Base-by-base conservation (phyloP, 1,139 yeast species). In the Yamadazyma sp. region DNA sequence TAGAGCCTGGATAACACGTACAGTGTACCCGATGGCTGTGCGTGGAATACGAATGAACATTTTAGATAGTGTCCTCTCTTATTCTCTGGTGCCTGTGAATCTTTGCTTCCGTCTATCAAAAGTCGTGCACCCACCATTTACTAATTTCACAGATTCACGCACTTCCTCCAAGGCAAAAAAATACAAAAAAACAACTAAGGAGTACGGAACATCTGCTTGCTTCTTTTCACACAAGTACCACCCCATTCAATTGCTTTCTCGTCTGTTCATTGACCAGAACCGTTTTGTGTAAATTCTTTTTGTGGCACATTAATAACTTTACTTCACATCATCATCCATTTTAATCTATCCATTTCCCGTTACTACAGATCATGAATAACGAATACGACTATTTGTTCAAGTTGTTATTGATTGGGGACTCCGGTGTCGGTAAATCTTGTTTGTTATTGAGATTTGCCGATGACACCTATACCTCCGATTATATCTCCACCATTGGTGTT, bases 361-460 rank as follows among this genome's bases (percentile, higher is more conserved):
- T 16, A 12, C 20, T 16, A 15, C 20, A 27, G 13, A 27, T 27
- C 29, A 83, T 83, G 89, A 83, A 82, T 67, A 81, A 83, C 75
- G 92, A 84, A 69, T 92, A 90, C 97, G 98, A 92, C 68, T 92
- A 88, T 64, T 79, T 92, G 60, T 92, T 92, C 73, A 92, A 92
- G 69, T 79, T 90, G 53, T 76, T 90, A 60, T 80, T 90, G 68
- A 92, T 92, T 57, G 97, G 98, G 44, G 97, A 92, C 68, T 90
- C 97, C 39, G 98, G 98, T 53, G 98, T 92, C 35, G 98, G 98
- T 48, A 92, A 92, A 64, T 89, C 97, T 10, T 92, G 97, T 74
- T 74, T 92, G 60, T 75, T 92, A 59, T 77, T 92, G 57, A 82
- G 98, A 67, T 92, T 92, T 62, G 96, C 97, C 39, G 98, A 92